Evolutionary conservation across 352 stramenopile species (phyloP).

Genomic region (Phytopythium sindhum): DNA sequence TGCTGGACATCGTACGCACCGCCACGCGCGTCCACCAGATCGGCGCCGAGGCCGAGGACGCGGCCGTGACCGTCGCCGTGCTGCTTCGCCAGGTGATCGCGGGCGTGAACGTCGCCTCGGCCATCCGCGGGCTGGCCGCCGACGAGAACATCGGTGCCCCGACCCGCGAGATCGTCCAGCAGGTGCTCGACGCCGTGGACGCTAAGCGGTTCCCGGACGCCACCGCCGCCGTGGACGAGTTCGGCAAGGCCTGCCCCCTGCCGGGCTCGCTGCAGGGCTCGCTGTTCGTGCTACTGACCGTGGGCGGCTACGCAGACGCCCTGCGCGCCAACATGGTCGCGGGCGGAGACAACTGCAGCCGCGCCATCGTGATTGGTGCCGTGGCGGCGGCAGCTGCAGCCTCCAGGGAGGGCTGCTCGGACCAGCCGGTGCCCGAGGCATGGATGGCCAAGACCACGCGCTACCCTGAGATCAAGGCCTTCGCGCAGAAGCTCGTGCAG

Average conservation of each 20-base stretch:
- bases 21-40: constrained; percentile 59
- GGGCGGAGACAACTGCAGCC: constrained; percentile 69
- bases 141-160: constrained; percentile 31
- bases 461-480: constrained; percentile 26
- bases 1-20: constrained; percentile 45
- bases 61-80: constrained; percentile 42
- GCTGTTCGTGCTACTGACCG: constrained; percentile 56
- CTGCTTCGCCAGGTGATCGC: constrained; percentile 52
- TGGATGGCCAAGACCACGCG: constrained; percentile 11
- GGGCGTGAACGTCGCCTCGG: constrained; percentile 25
- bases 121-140: constrained; percentile 30
- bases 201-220: constrained; percentile 40
- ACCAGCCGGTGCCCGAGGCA: neutral
- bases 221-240: constrained; percentile 38
- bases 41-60: constrained; percentile 38
- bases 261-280: constrained; percentile 52
- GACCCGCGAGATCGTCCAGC: constrained; percentile 32
- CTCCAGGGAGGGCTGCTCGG: neutral
- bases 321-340: constrained; percentile 55
- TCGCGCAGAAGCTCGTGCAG: constrained; percentile 31
- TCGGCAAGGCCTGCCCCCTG: constrained; percentile 58
- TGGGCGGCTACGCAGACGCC: constrained; percentile 32
- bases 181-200: constrained; percentile 43
- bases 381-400: constrained; percentile 30
- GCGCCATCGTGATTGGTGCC: constrained; percentile 60